phyloP scores from a whole-genome alignment of 139 green algal genomes.

The Tetradesmus lagerheimii region DNA sequence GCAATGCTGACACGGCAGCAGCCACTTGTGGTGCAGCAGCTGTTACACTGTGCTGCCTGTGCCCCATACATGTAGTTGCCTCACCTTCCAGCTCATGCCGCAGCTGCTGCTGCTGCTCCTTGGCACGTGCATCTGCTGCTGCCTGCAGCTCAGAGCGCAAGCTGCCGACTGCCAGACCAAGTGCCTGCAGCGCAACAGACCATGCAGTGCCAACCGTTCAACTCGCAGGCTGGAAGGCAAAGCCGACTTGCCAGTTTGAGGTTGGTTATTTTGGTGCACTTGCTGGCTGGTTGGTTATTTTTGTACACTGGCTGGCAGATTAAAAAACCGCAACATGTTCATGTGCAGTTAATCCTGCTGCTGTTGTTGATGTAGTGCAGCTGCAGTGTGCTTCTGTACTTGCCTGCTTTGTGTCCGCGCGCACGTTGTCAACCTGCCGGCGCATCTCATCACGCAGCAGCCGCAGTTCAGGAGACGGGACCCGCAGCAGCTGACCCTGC shows the following conservation, averaged over 20 bases:
- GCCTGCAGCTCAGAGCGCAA: conserved; percentile 1
- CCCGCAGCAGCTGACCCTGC: background rate
- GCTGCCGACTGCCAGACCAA: background rate
- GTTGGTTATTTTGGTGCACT: too few species aligned
- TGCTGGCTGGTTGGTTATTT: too few species aligned
- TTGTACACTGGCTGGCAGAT: too few species aligned
- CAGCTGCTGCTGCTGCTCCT: background rate
- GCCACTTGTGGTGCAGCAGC: background rate
- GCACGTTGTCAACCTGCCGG: background rate
- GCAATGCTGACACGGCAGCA: background rate
- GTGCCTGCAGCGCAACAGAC: background rate
- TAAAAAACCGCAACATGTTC: too few species aligned
- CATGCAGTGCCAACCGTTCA: background rate
- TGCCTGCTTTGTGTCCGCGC: conserved; percentile 28
- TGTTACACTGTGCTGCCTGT: background rate
- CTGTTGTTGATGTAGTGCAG: background rate
- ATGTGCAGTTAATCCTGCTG: background rate
- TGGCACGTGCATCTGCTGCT: background rate
- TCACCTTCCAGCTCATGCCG: background rate
- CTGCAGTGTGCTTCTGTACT: background rate
- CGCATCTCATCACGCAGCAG: background rate
- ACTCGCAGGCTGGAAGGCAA: too few species aligned
- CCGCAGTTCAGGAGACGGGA: background rate
- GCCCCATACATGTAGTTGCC: background rate
- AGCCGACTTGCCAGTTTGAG: too few species aligned